phyloP scores from a whole-genome alignment of 768 basidiomycete genomes.

The Tulasnella sp. region DNA sequence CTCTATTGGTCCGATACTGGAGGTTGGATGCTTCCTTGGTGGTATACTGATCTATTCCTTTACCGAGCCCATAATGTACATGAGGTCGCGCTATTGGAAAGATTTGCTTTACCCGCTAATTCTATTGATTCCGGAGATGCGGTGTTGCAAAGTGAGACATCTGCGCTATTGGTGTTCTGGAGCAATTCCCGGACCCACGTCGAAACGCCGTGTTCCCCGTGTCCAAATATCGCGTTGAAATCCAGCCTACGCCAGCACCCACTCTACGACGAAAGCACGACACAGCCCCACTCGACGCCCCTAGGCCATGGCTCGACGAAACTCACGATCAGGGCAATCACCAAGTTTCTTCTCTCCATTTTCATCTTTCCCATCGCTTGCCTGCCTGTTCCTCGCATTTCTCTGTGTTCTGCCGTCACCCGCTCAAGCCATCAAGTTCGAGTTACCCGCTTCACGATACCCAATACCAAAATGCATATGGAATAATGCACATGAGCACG shows the following conservation, averaged over 20 bases:
- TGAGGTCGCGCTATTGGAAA: too few species aligned
- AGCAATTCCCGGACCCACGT: not conserved
- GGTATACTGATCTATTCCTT: not conserved
- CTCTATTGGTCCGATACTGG: too few species aligned
- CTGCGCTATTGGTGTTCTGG: too few species aligned
- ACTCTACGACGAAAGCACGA: not conserved
- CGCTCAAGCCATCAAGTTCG: conserved; percentile 76
- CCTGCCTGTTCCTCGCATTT: conserved; percentile 37
- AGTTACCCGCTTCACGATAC: conserved; percentile 63
- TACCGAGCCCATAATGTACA: not conserved
- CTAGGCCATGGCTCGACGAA: not conserved
- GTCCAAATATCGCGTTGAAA: conserved; percentile 10
- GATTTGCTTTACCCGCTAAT: too few species aligned
- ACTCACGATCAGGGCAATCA: not conserved
- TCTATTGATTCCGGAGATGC: not conserved
- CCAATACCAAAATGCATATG: conserved; percentile 87
- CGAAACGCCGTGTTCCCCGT: conserved; percentile 10
- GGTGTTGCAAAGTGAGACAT: too few species aligned
- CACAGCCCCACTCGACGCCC: not conserved
- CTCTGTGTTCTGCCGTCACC: conserved; percentile 38
- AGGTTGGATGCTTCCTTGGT: too few species aligned
- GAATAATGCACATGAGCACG: conserved; percentile 83
- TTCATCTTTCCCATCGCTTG: conserved; percentile 2
- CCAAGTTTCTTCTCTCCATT: not conserved
- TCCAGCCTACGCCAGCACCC: not conserved